Evolutionary conservation across 345 rosid genomes (phyloP), one percentile per base, ranked within the genome.

Genomic region (Eucalyptus polyanthemos): DNA sequence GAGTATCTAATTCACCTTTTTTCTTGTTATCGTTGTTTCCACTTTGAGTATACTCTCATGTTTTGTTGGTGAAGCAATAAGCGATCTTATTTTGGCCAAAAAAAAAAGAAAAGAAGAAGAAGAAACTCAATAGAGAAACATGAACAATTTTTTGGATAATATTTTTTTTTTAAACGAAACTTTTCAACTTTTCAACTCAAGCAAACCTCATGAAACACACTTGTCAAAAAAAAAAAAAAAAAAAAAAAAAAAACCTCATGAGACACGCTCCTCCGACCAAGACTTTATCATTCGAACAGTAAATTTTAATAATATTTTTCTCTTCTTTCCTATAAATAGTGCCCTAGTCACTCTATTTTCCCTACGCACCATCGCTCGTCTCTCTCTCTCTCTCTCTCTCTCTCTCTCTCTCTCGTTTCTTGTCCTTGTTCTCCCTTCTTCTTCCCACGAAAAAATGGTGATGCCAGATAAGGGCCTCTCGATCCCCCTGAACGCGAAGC

Each of bases 401-500:
- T 56, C 58, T 53, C 17, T 7, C 27, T 15, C 88, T 51, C 88
- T 86, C 47, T 86, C 1, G 14, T 22, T 40, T 50, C 34, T 50
- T 51, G 45, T 51, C 65, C 60, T 56, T 16, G 9, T n/a, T 40
- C 67, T 53, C 76, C 69, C 54, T 42, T 65, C 80, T 87, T 87
- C 89, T 24, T 14, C 19, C 56, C 27, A 69, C 34, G 1, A 31
- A 86, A 72, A 86, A 13, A 93, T 93, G 94, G 93, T 88, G 93
- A 80, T 62, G 88, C 91, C 4, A 50, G 95, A 93, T 29, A 94
- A 89, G 21, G 58, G 93, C 50, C 92, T 95, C 9, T 89, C 95
- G 69, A 89, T 87, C 25, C 89, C 95, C 90, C 88, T 96, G 96
- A 96, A 97, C 91, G 95, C 94, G n/a, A 93, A 89, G 90, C 89